These are phyloP conservation scores for Neofusicoccum kwambonambiense DNA, from an alignment of 2,329 filamentous ascomycete genomes.

Conservation along the genomic window DNA sequence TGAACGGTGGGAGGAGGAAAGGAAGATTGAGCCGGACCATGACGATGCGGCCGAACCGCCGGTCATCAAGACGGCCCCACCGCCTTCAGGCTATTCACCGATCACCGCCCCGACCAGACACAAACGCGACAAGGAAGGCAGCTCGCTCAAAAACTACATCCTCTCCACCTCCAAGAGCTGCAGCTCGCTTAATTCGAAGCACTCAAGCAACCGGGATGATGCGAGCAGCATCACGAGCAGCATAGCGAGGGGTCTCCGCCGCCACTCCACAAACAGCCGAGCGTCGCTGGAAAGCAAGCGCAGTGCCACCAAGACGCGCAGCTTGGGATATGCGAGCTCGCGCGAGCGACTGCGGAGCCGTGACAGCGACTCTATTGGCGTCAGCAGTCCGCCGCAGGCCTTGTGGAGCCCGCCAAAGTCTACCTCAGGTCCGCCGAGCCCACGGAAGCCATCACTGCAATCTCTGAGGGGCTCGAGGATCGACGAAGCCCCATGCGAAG, in stretches of 20 bases:
- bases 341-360: slow-evolving; percentile 61
- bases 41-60: slow-evolving; percentile 64
- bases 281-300: slow-evolving; percentile 31
- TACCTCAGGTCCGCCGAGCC: slow-evolving; percentile 24
- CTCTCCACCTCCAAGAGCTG: slow-evolving; percentile 35
- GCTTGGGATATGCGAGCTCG: slow-evolving; percentile 72
- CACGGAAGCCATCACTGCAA: slow-evolving; percentile 9
- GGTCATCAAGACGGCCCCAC: slow-evolving; percentile 50
- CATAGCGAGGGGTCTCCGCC: slow-evolving; percentile 35
- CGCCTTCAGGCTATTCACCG: slow-evolving; percentile 69
- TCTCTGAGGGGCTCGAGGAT: slow-evolving; percentile 14
- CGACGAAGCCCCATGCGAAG: slow-evolving; percentile 14
- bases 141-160: slow-evolving; percentile 60
- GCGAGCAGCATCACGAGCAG: slow-evolving; percentile 41
- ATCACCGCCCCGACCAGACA: slow-evolving; percentile 64
- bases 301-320: slow-evolving; percentile 46
- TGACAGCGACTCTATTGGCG: slow-evolving; percentile 3
- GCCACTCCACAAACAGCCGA: slow-evolving; percentile 32
- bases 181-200: slow-evolving; percentile 34
- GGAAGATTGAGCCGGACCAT: slow-evolving; percentile 42
- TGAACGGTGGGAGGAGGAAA: slow-evolving; percentile 48
- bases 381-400: background rate
- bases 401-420: slow-evolving; percentile 20
- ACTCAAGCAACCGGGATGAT: slow-evolving; percentile 25
- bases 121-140: slow-evolving; percentile 33